Evolutionary conservation across 2,329 filamentous ascomycete genomes (phyloP).

Genomic region (Coniochaeta sp.): DNA sequence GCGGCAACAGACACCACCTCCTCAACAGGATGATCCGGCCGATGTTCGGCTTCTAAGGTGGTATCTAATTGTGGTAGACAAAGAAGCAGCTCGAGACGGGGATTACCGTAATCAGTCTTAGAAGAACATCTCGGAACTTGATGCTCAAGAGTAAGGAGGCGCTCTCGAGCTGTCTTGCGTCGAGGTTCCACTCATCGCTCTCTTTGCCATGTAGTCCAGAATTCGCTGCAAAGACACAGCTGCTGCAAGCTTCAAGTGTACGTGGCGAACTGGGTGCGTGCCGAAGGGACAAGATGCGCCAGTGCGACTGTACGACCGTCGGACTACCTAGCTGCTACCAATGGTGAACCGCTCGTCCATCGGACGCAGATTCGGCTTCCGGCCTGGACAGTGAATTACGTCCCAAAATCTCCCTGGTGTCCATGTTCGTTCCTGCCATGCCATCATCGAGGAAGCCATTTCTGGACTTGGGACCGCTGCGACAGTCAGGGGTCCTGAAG

Average conservation of each 20-base stretch:
- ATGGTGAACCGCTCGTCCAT: not conserved
- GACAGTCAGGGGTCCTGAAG: not conserved
- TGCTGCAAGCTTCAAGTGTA: not conserved
- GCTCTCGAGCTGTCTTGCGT: too few relatives aligned
- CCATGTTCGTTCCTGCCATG: conserved; percentile 16
- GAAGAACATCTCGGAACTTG: not conserved
- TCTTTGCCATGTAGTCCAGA: not conserved
- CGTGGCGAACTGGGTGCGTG: not conserved
- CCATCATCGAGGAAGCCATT: not conserved
- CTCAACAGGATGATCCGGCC: not conserved
- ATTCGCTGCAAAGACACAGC: too few relatives aligned
- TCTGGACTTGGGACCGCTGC: not conserved
- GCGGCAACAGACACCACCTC: not conserved
- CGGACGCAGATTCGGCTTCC: not conserved
- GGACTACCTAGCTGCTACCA: not conserved
- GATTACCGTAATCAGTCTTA: too few relatives aligned
- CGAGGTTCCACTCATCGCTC: too few relatives aligned
- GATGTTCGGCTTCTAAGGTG: too few relatives aligned
- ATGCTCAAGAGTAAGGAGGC: not conserved
- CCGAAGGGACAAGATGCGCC: not conserved
- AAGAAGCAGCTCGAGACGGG: too few relatives aligned
- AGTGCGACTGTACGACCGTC: not conserved
- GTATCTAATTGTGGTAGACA: too few relatives aligned
- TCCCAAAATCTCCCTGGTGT: conserved; percentile 14
- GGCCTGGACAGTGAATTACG: not conserved